A percentile compares a stretch with the other conserved stretches of the same genome.
phyloP scores from a whole-genome alignment of 2,329 filamentous ascomycete species.

The Neofusicoccum cordaticola region DNA sequence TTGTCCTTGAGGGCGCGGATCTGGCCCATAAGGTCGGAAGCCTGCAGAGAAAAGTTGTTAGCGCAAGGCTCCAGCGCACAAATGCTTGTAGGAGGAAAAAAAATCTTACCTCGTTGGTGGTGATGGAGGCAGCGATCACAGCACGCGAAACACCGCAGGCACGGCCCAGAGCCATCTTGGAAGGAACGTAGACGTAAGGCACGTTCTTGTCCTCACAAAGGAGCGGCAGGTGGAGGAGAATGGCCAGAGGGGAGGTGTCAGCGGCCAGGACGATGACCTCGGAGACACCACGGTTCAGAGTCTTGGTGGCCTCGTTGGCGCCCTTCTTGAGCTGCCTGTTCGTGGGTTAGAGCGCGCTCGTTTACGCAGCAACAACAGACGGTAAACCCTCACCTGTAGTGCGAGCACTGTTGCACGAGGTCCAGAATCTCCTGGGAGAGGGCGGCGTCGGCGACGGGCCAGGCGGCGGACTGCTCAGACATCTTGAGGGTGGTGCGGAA shows the following conservation, averaged over 20 bases:
- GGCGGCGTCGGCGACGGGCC: conserved; percentile 47
- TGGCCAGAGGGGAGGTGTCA: conserved; percentile 82
- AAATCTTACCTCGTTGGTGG: conserved; percentile 52
- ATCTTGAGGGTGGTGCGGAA: conserved; percentile 15
- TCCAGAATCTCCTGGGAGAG: conserved; percentile 48
- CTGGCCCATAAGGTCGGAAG: conserved; percentile 73
- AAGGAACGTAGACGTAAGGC: conserved; percentile 71
- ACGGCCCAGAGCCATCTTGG: conserved; percentile 82
- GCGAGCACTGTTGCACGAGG: conserved; percentile 19
- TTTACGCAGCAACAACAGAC: neutral
- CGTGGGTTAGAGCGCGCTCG: conserved; percentile 16
- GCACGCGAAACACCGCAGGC: conserved; percentile 85
- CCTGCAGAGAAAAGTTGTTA: neutral
- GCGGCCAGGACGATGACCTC: conserved; percentile 88
- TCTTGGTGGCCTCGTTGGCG: conserved; percentile 76
- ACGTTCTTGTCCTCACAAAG: conserved; percentile 79
- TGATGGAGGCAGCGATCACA: conserved; percentile 86
- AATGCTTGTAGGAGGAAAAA: too few relatives aligned
- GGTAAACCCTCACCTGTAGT: conserved; percentile 24
- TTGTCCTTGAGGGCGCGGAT: conserved; percentile 90
- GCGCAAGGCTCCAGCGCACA: neutral
- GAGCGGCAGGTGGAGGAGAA: conserved; percentile 70
- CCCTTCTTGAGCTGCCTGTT: conserved; percentile 76
- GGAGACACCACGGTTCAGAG: conserved; percentile 83
- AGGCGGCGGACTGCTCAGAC: conserved; percentile 24